Conservation (phyloP, 2,329 filamentous ascomycete species). For the Chaetomiaceae sp. region DNA sequence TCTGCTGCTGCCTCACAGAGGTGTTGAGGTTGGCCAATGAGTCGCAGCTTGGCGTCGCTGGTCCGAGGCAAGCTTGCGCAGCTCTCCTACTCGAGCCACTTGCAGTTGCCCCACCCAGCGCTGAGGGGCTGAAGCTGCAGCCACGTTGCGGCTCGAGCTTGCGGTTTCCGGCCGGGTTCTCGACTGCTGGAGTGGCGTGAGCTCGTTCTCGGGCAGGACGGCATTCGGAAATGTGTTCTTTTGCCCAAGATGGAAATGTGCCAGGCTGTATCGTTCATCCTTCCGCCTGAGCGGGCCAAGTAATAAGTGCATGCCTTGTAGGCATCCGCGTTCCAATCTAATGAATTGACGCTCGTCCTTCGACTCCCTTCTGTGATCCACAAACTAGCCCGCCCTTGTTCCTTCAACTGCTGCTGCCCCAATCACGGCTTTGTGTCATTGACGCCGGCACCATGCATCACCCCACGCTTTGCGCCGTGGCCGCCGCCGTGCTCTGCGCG, state of each 20-base stretch:
- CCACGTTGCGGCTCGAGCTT: constrained; percentile 20
- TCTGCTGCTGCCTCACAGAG: background rate
- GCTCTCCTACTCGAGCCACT: no score
- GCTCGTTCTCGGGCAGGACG: constrained; percentile 1
- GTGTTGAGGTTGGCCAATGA: background rate
- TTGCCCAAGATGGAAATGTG: constrained; percentile 27
- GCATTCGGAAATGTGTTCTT: constrained; percentile 27
- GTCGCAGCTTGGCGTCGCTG: no score
- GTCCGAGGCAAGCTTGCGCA: no score
- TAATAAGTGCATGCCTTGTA: constrained; percentile 1
- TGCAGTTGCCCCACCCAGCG: background rate
- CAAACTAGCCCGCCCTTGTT: no score
- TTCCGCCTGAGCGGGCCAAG: background rate
- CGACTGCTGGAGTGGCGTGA: constrained; percentile 16
- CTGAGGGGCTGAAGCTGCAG: constrained; percentile 22
- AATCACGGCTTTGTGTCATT: background rate
- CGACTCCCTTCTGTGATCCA: background rate
- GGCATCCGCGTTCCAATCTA: background rate
- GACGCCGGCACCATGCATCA: constrained; percentile 46
- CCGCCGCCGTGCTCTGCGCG: constrained; percentile 58
- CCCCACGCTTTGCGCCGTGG: constrained; percentile 47
- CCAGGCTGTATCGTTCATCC: constrained; percentile 21
- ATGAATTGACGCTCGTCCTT: constrained; percentile 7
- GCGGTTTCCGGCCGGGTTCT: constrained; percentile 17
- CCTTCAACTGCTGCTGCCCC: background rate